Base-by-base conservation (phyloP, 192 early-diverging fungal species). In the Umbelopsis sp. region DNA sequence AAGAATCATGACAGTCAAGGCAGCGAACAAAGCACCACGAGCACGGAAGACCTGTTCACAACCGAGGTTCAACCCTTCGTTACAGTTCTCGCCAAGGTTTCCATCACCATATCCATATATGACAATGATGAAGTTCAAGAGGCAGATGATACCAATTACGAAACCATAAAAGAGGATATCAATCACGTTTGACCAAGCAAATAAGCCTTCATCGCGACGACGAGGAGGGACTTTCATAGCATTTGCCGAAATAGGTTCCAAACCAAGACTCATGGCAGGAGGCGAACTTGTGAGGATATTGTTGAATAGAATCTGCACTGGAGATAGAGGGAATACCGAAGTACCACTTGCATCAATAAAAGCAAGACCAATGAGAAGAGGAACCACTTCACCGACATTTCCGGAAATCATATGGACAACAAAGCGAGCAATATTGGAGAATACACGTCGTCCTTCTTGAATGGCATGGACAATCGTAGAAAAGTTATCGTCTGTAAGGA, bases 241-340 rank as follows among this genome's bases (percentile, higher is more conserved):
- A 29, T 89, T 84, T 1, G 73, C 76, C 71, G 82, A 84, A 10
- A 86, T 79, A 72, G 82, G 84, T 74, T 94, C 92, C 21, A 89
- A 80, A 66, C 92, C 92, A 29, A 95, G 82, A 53, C 89, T 85
- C 84, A 95, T 89, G 22, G 93, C 92, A 12, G 90, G 86, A 29
- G 94, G 94, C 20, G 93, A 89, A 44, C 88, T 89, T 0, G 94
- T 94, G 25, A 95, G 77, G 75, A 95, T 82, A 79, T 94, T 94
- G 76, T 92, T 81, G 78, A 91, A 91, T 38, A 96, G 80, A 72
- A 94, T 91, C 52, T 92, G 89, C 31, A 94, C 87, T 0, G 94
- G 88, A 2, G 90, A 88, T 78, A 95, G 82, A 5, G 93, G 93
- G 79, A 91, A 93, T 17, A 93, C 87, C 14, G 89, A 85, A 24